Base-by-base conservation (phyloP, 1,139 yeast species). In the Meyerozyma guilliermondii region DNA sequence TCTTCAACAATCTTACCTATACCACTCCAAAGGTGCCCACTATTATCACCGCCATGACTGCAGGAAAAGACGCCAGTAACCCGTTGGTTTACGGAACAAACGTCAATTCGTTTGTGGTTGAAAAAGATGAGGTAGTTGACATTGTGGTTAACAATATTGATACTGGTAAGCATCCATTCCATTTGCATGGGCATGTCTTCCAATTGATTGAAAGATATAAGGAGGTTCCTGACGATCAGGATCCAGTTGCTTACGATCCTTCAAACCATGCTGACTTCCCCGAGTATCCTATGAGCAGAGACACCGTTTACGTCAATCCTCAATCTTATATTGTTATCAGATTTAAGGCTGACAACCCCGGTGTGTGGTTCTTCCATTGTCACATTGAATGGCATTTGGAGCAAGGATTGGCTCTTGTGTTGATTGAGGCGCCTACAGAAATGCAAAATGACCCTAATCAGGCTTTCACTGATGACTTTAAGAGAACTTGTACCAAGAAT, bases 161-260 rank as follows among this genome's bases (percentile, higher is more conserved):
- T 60, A 76, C 85, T 6, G 94, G 94, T 53, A 80, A 74, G 52
- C 95, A 86, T 67, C 94, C 95, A n/a, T 86, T 86, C 83, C 94
- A 86, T 66, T 69, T 86, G 56, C 95, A 86, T 64, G 95, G 95
- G 2, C 94, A 85, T 58, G 73, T 59, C 34, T 86, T 85, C 78
- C 94, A 86, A 63, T 52, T 68, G 13, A 65, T 83, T 38, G 63
- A 67, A 17, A 58, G 76, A 53, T 63, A 63, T 27, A 62, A 54
- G 39, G 61, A 55, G 20, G 66, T 68, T 10, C 65, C 58, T 16
- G 73, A 66, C 38, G 65, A 57, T 14, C 63, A 63, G 10, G 58
- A 57, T 48, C 68, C 79, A 53, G 59, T 62, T n/a, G 46, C 52
- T 9, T 75, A 67, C 58, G 67, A 72, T 54, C 60, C 68, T n/a